These are phyloP conservation scores for Sclerotinia trifoliorum DNA, from an alignment of 2,329 filamentous ascomycete genomes.

Conservation along the genomic window DNA sequence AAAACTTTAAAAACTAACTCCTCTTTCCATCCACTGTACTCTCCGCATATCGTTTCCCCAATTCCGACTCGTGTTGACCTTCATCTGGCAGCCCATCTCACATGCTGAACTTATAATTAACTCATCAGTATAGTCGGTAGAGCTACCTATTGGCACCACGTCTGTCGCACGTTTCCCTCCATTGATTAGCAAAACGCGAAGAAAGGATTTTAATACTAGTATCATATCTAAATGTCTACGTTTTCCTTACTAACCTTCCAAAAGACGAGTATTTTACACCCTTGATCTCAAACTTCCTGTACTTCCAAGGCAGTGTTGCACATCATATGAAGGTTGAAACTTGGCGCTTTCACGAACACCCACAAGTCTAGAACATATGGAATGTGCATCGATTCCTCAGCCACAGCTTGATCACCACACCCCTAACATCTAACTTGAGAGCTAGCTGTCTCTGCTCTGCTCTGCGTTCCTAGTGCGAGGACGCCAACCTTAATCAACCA, in stretches of 20 bases:
- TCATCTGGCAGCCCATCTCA: too few species aligned
- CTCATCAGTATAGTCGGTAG: not conserved
- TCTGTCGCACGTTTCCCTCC: not conserved
- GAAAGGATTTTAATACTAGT: too few species aligned
- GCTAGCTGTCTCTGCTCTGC: not conserved
- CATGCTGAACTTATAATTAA: not conserved
- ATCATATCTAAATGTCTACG: too few species aligned
- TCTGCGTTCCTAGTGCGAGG: not conserved
- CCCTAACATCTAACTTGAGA: not conserved
- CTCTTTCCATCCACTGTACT: not conserved
- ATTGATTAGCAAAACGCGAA: too few species aligned
- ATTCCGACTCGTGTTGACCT: not conserved
- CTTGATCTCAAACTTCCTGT: not conserved
- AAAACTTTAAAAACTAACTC: not conserved
- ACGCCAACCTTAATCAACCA: not conserved
- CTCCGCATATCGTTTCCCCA: not conserved
- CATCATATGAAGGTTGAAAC: not conserved
- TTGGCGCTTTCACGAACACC: not conserved
- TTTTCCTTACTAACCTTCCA: too few species aligned
- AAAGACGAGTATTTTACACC: too few species aligned
- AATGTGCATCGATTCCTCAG: slow-evolving; percentile 7
- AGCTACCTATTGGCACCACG: slow-evolving; percentile 1
- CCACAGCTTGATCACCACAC: slow-evolving; percentile 15
- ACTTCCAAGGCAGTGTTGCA: not conserved
- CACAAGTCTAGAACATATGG: not conserved